Percentiles rank a stretch among this genome's conserved stretches.
phyloP scores from a whole-genome alignment of 805 yeast genomes.

The Ogataea trehaloabstinens region DNA sequence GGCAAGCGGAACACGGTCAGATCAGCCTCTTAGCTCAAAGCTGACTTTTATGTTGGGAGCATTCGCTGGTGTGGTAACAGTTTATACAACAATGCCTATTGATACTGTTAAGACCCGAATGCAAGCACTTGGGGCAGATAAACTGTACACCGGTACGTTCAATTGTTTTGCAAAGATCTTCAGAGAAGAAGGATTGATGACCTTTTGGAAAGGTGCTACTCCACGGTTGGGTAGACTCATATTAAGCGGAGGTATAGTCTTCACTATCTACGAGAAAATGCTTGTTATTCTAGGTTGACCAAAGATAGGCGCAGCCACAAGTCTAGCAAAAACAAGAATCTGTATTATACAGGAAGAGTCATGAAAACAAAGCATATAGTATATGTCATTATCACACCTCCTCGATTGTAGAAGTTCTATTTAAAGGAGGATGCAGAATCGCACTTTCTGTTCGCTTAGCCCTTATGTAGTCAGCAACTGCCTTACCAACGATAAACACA shows the following conservation, averaged over 20 bases:
- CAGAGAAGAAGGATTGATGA: constrained; percentile 81
- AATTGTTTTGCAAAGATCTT: constrained; percentile 81
- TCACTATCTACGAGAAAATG: constrained; percentile 92
- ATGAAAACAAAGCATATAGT: background rate
- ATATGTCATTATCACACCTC: constrained; percentile 1
- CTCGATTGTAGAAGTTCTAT: constrained; percentile 1
- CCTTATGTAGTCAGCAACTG: constrained; percentile 67
- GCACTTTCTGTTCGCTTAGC: constrained; percentile 75
- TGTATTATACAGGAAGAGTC: background rate
- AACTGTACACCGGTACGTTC: constrained; percentile 67
- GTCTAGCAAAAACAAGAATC: constrained; percentile 3
- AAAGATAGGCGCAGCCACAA: background rate
- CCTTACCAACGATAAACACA: constrained; percentile 57
- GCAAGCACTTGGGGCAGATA: constrained; percentile 85
- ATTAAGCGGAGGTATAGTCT: constrained; percentile 94
- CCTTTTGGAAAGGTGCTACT: constrained; percentile 98
- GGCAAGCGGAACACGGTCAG: constrained; percentile 62
- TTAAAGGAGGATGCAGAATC: constrained; percentile 34
- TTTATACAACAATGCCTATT: constrained; percentile 91
- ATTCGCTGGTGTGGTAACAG: constrained; percentile 85
- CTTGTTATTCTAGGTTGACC: constrained; percentile 50
- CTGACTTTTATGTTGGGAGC: constrained; percentile 89
- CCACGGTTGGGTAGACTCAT: constrained; percentile 92
- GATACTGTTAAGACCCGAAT: constrained; percentile 95
- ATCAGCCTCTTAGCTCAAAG: constrained; percentile 70